Conservation (phyloP, 768 basidiomycete genomes). For the Boletellus ananas region DNA sequence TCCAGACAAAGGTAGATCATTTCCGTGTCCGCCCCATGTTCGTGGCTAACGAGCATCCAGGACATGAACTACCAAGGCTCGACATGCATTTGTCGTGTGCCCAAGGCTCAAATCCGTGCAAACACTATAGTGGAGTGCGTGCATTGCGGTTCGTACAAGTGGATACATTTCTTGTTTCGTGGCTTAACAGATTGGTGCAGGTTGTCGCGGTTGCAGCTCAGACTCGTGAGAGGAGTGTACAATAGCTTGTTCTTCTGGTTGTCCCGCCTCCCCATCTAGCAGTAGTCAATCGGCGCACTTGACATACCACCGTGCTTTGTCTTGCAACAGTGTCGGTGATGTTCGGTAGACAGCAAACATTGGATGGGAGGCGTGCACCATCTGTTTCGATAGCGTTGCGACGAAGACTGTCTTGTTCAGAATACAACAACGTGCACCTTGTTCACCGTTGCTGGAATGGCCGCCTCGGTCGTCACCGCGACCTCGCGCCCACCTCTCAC, state of each 20-base stretch:
- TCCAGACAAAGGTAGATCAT: conserved; percentile 75
- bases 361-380: no score
- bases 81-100: conserved; percentile 96
- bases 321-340: not conserved
- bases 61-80: conserved; percentile 99
- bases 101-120: conserved; percentile 85
- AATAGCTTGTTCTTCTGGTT: not conserved
- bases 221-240: conserved; percentile 52
- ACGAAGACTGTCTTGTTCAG: not conserved
- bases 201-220: conserved; percentile 88
- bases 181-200: conserved; percentile 37
- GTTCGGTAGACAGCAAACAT: not conserved
- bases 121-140: conserved; percentile 95
- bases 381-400: not conserved
- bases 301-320: not conserved
- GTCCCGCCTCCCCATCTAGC: not conserved
- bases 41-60: conserved; percentile 37
- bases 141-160: conserved; percentile 77
- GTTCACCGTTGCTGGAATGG: conserved; percentile 4
- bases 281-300: not conserved
- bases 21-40: conserved; percentile 2
- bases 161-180: not conserved
- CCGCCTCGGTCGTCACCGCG: conserved; percentile 19
- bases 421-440: conserved; percentile 24
- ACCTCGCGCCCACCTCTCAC: conserved; percentile 9